phyloP scores from a whole-genome alignment of 345 rosid species.

The Eucalyptus sideroxylon region DNA sequence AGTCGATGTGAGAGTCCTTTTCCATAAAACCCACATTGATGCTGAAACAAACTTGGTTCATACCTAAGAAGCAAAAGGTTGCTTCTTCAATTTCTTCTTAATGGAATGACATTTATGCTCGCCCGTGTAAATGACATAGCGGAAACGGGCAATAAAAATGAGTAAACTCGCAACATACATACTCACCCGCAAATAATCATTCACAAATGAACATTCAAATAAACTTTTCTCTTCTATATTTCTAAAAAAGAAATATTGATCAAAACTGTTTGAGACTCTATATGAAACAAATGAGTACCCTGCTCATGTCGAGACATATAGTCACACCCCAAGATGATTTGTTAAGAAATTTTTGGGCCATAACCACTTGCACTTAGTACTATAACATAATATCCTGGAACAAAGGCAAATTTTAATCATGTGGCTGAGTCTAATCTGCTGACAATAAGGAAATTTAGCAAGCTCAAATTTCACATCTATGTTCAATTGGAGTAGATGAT shows the following conservation, averaged over 20 bases:
- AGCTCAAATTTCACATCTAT: not conserved
- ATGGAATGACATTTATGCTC: too few relatives aligned
- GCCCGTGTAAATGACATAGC: too few relatives aligned
- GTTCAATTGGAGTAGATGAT: not conserved
- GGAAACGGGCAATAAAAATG: too few relatives aligned
- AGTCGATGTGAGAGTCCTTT: too few relatives aligned
- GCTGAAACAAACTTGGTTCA: too few relatives aligned
- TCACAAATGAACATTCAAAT: too few relatives aligned
- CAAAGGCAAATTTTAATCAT: not conserved
- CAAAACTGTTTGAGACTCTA: accelerated
- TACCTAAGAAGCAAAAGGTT: too few relatives aligned
- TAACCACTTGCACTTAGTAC: not conserved
- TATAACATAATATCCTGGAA: not conserved
- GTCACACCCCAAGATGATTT: not conserved
- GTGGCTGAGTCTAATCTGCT: not conserved
- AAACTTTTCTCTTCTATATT: too few relatives aligned
- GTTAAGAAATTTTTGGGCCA: not conserved
- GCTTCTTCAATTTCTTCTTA: too few relatives aligned
- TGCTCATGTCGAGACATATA: not conserved
- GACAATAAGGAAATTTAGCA: not conserved
- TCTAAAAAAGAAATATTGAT: too few relatives aligned
- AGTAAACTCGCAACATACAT: too few relatives aligned
- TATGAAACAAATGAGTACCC: accelerated
- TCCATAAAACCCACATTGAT: too few relatives aligned
- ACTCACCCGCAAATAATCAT: accelerated